Percentiles rank a stretch among this genome's conserved stretches.
Evolutionary conservation across 1,284 basidiomycete genomes (phyloP).

Genomic region (Coniophora puteana): DNA sequence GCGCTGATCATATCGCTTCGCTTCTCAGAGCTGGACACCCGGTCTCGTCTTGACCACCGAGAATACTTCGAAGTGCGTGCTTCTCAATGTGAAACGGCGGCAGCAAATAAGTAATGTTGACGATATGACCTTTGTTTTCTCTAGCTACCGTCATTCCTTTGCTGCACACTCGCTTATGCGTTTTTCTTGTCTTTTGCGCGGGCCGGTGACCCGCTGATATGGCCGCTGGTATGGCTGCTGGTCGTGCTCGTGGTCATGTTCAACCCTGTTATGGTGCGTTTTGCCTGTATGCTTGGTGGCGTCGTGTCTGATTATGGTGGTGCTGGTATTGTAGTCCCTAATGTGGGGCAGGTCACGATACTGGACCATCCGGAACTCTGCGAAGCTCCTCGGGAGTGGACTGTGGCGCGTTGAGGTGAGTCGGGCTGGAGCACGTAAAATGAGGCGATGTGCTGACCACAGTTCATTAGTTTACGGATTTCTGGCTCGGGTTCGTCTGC

Average conservation of each 20-base stretch:
- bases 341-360: slow-evolving; percentile 46
- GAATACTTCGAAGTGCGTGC: slow-evolving; percentile 75
- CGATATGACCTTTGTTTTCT: neutral
- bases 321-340: slow-evolving; percentile 12
- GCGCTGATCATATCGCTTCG: slow-evolving; percentile 2
- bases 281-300: slow-evolving; percentile 32
- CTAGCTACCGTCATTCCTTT: slow-evolving; percentile 77
- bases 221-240: slow-evolving; percentile 86
- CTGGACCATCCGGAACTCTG: slow-evolving; percentile 73
- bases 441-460: slow-evolving; percentile 2
- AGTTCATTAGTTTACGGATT: slow-evolving; percentile 61
- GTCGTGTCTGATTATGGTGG: neutral
- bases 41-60: slow-evolving; percentile 74
- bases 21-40: slow-evolving; percentile 68
- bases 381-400: slow-evolving; percentile 68
- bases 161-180: slow-evolving; percentile 74
- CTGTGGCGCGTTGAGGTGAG: slow-evolving; percentile 70
- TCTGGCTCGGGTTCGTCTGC: slow-evolving; percentile 71
- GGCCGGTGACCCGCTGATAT: slow-evolving; percentile 53
- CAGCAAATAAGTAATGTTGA: slow-evolving; percentile 6
- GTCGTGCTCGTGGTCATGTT: slow-evolving; percentile 61
- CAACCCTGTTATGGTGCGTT: slow-evolving; percentile 75
- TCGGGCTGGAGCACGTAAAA: slow-evolving; percentile 8
- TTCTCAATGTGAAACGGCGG: slow-evolving; percentile 1
- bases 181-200: slow-evolving; percentile 84